Conservation (phyloP, 305 asterid genomes). For the Andrographis paniculata region DNA sequence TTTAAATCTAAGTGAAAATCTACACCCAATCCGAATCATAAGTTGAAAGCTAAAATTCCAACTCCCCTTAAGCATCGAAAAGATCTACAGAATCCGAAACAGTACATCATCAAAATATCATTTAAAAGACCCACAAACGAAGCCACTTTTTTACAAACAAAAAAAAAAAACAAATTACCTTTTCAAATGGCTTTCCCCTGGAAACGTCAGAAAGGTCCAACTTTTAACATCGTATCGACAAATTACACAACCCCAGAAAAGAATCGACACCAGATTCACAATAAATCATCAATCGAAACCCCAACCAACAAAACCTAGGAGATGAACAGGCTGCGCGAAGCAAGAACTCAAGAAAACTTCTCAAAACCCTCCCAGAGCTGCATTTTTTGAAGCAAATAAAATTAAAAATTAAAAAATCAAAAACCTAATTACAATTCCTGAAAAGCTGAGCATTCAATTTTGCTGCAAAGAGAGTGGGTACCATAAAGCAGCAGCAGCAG, state of each 20-base stretch:
- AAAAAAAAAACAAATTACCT: conserved; percentile 11
- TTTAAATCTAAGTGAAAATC: neutral
- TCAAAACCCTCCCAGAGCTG: conserved; percentile 9
- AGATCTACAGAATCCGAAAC: conserved; percentile 20
- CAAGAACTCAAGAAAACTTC: conserved; percentile 14
- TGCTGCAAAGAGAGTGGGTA: conserved; percentile 11
- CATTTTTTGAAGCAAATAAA: conserved; percentile 16
- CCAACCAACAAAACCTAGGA: neutral
- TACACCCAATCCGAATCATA: conserved; percentile 8
- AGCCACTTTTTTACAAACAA: neutral
- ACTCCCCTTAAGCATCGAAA: conserved; percentile 6
- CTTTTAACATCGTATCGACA: conserved; percentile 18
- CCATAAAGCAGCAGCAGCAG: too few relatives aligned
- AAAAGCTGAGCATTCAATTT: conserved; percentile 10
- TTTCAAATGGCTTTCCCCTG: conserved; percentile 13
- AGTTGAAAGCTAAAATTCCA: conserved; percentile 7
- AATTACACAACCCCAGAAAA: conserved; percentile 22
- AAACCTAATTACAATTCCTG: too few relatives aligned
- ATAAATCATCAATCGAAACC: neutral
- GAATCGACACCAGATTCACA: conserved; percentile 8
- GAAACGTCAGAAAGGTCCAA: conserved; percentile 12
- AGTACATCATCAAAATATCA: neutral
- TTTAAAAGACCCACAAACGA: conserved; percentile 8
- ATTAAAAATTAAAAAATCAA: conserved; percentile 10
- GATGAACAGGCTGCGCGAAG: conserved; percentile 1